Evolutionary conservation across 192 early-diverging fungal genomes (phyloP), one percentile per base, ranked within the genome.

Genomic region (Coemansia sp.): DNA sequence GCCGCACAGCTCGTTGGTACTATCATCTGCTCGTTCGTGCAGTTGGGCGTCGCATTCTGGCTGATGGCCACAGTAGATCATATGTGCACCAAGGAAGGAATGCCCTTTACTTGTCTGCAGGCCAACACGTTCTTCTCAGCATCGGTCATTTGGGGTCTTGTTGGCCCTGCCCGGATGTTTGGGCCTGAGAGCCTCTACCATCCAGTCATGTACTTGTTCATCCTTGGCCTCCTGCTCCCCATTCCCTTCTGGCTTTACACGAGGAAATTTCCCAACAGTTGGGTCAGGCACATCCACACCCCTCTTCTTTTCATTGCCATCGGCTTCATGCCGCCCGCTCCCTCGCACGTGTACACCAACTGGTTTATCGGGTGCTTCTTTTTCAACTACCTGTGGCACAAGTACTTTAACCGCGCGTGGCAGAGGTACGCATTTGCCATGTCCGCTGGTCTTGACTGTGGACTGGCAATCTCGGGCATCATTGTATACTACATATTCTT

Each of bases 71-170:
- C 83, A 6, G 87, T 90, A 18, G 60, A 76, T 6, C 62, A 77
- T 43, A 88, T 90, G 60, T 89, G 89, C 60, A 87, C 86, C 6
- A 68, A 62, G 3, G 71, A 82, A 5, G 87, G 86, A 2, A 82
- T 84, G 14, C 89, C 89, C 8, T 92, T 89, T 77, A 87, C 88
- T 0, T 89, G 90, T 62, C 86, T 86, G 55, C 52, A 76, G 68
- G 72, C 84, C 48, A 73, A 85, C 48, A 82, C 80, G 10, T 92
- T 92, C 77, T 89, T 87, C 65, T 89, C 90, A 2, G 88, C 89
- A 0, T 90, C 89, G 18, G 83, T 93, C 10, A 90, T 93, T 46
- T 95, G 91, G 91, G 93, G 93, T 60, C 82, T 90, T 7, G 83
- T 94, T 43, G 89, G 89, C 8, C 93, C 93, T 6, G 75, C 67